Percentiles rank a stretch among this genome's conserved stretches.
Evolutionary conservation across 225 moss, liverwort and hornwort genomes (phyloP).

Genomic region (Pseudisothecium myosuroides): DNA sequence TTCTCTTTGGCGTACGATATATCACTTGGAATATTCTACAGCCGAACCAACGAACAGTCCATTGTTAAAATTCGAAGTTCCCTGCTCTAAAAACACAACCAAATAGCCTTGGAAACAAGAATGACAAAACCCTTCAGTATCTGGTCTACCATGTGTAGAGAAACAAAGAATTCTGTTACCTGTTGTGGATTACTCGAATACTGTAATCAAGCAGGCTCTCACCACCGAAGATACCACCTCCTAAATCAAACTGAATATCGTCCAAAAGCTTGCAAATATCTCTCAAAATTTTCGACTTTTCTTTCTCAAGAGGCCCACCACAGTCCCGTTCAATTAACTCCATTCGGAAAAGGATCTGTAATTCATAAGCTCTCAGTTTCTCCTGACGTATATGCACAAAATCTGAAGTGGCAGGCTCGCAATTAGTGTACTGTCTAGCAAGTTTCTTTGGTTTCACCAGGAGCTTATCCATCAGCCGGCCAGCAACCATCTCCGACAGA

Average conservation of each 20-base stretch:
- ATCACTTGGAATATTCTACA: neutral
- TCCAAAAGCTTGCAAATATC: constrained; percentile 66
- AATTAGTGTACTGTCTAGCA: constrained; percentile 19
- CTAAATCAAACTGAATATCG: constrained; percentile 62
- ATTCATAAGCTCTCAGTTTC: constrained; percentile 65
- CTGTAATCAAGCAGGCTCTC: constrained; percentile 47
- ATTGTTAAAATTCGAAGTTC: neutral
- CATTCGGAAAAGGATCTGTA: constrained; percentile 71
- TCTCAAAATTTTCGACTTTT: constrained; percentile 9
- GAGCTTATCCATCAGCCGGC: constrained; percentile 35
- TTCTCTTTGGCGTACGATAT: neutral
- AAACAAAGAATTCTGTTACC: constrained; percentile 14
- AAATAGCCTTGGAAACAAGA: neutral
- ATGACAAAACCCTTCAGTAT: neutral
- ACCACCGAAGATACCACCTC: constrained; percentile 43
- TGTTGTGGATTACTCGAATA: constrained; percentile 40
- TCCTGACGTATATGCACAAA: constrained; percentile 8
- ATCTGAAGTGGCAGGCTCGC: neutral
- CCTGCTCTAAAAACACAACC: neutral
- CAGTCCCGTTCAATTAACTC: constrained; percentile 47
- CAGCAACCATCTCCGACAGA: constrained; percentile 2
- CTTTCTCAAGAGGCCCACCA: constrained; percentile 28
- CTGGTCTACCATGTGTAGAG: neutral
- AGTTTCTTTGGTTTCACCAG: constrained; percentile 42
- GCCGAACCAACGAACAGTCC: neutral